Conservation (phyloP, 202 grass and related monocot genomes). For the Zoysia matrella region DNA sequence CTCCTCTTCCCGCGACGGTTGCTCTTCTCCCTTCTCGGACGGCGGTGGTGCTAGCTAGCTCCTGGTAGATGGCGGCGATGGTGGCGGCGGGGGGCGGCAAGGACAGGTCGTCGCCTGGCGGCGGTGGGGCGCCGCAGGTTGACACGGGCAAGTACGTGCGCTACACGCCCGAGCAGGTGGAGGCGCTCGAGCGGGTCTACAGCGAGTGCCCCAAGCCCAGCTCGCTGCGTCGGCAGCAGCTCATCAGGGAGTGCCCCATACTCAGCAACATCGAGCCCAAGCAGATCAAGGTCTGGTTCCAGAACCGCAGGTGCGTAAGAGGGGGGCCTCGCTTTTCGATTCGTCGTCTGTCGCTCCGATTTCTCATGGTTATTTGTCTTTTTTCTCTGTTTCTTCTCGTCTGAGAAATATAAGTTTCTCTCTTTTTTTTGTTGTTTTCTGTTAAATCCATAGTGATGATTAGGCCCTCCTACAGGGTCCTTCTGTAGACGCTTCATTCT, state of each 20-base stretch:
- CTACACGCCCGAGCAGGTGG: conserved; percentile 98
- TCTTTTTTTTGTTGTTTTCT: neutral
- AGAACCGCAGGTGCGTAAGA: conserved; percentile 85
- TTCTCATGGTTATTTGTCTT: neutral
- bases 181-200: conserved; percentile 95
- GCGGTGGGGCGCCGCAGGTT: too few relatives aligned
- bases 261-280: conserved; percentile 93
- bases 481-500: too few relatives aligned
- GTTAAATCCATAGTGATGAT: neutral
- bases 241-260: conserved; percentile 88
- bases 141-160: neutral
- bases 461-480: neutral
- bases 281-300: conserved; percentile 99
- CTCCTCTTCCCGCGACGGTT: neutral
- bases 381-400: neutral
- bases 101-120: too few relatives aligned
- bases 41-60: too few relatives aligned
- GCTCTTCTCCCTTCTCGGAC: too few relatives aligned
- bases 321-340: neutral
- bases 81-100: too few relatives aligned
- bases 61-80: too few relatives aligned
- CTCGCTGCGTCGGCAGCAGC: conserved; percentile 86
- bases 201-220: conserved; percentile 98
- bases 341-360: neutral
- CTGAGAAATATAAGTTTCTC: neutral